Base-by-base conservation (phyloP, 148 eudicot genomes). In the Cornus controversa region DNA sequence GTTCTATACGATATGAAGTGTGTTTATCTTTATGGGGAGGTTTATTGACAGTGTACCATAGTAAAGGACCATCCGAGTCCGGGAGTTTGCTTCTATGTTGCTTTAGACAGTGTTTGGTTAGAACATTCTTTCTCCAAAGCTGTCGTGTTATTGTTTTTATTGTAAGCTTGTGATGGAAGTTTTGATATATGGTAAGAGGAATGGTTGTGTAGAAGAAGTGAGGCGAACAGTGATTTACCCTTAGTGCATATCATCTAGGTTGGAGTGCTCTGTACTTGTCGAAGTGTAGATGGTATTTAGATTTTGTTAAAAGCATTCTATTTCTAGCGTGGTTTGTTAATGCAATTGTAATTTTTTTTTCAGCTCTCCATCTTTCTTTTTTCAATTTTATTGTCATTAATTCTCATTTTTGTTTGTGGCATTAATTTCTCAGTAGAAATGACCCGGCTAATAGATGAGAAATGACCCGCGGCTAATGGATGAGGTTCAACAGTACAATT, bases 1-100 rank as follows among this genome's bases (percentile, higher is more conserved):
- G 83, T 76, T 83, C 66, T 80, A 85, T 81, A 79, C 75, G 79
- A 79, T 83, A 83, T 80, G 37, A 58, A 25, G 81, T 84, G 79
- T 77, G 83, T n/a, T 71, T 34, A 36, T 77, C 70, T 54, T 47
- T 60, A 64, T 78, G 66, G 74, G 75, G 68, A 63, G 81, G 75
- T 75, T 75, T 79, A 75, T 71, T 68, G 67, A 31, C 34, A 20
- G 73, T 82, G 40, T 69, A 25, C 36, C 29, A 58, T 82, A 72
- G 58, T 78, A 74, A 67, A 64, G 81, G 77, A 54, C 66, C 73
- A 28, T 45, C 64, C 29, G 24, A 25, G 69, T 27, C 18, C 66
- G 67, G 14, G 80, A 68, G 66, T 36, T 67, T 66, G 70, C 54
- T 34, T 65, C 70, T 83, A 28, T 53, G 74, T 62, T 70, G 57